Percentiles rank a stretch among this genome's conserved stretches.
phyloP scores from a whole-genome alignment of 768 basidiomycete genomes.

The Leucocoprinus birnbaumii region DNA sequence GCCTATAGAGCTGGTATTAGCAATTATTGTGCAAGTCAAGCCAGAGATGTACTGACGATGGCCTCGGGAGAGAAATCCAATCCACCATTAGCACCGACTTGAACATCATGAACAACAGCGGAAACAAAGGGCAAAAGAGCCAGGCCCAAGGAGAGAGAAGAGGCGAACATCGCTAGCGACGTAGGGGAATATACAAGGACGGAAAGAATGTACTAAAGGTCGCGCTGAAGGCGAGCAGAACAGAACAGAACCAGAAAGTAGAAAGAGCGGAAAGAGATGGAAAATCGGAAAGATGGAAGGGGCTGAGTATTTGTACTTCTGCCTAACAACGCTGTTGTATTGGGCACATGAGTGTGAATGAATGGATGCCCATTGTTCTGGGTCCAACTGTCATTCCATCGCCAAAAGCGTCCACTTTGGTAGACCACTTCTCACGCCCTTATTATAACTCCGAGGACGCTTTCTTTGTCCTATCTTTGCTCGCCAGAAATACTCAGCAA shows the following conservation, averaged over 20 bases:
- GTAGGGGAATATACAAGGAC: conserved; percentile 25
- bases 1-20: conserved; percentile 24
- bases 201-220: conserved; percentile 22
- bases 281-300: conserved; percentile 16
- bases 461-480: not conserved
- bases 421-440: not conserved
- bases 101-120: conserved; percentile 48
- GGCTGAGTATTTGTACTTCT: conserved; percentile 6
- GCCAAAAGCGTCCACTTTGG: not conserved
- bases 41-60: conserved; percentile 35
- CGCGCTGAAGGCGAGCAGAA: conserved; percentile 20
- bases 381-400: conserved; percentile 8
- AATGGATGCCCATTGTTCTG: not conserved
- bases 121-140: conserved; percentile 46
- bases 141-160: conserved; percentile 43
- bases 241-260: conserved; percentile 15
- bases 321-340: not conserved
- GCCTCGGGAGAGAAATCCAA: conserved; percentile 47
- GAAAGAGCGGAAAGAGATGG: conserved; percentile 24
- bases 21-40: not conserved
- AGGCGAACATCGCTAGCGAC: conserved; percentile 43
- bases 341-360: no score
- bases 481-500: not conserved
- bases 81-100: conserved; percentile 45
- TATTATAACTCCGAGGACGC: not conserved